Evolutionary conservation across 306 rosid species (phyloP).

Genomic region (Fagus sylvatica): DNA sequence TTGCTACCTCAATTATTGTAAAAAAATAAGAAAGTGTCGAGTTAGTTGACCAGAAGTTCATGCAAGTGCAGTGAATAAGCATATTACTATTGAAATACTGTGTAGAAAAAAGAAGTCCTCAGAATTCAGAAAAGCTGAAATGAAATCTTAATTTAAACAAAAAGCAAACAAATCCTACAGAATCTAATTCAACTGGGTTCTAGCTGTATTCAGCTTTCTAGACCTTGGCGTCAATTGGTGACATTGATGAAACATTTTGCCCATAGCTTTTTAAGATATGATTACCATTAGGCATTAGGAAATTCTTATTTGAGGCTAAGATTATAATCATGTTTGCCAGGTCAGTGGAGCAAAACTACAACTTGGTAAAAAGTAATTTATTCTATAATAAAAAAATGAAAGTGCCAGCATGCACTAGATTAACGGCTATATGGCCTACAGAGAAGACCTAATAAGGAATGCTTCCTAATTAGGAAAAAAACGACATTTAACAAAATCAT

Average conservation of each 20-base stretch:
- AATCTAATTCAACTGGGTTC: constrained; percentile 48
- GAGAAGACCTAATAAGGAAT: constrained; percentile 48
- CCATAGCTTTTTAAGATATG: constrained; percentile 54
- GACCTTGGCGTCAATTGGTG: constrained; percentile 50
- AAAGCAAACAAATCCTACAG: constrained; percentile 39
- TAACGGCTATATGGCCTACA: constrained; percentile 36
- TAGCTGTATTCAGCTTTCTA: constrained; percentile 75
- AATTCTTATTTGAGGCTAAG: constrained; percentile 44
- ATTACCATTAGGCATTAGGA: constrained; percentile 29
- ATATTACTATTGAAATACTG: constrained; percentile 15
- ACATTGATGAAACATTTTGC: constrained; percentile 48
- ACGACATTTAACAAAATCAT: constrained; percentile 41
- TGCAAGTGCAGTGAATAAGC: constrained; percentile 18
- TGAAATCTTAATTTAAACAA: constrained; percentile 13
- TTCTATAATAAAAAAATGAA: constrained; percentile 10
- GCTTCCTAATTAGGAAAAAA: constrained; percentile 61
- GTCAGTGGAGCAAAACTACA: constrained; percentile 36
- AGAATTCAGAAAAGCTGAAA: constrained; percentile 30
- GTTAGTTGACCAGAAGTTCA: constrained; percentile 5
- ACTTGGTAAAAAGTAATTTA: constrained; percentile 22
- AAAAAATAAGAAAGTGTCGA: no score
- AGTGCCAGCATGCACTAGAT: constrained; percentile 33
- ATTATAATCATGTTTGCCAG: constrained; percentile 49
- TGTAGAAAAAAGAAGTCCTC: constrained; percentile 27
- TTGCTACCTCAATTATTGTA: no score